Conservation (phyloP, 331 rosid species). For the Saraca asoca region DNA sequence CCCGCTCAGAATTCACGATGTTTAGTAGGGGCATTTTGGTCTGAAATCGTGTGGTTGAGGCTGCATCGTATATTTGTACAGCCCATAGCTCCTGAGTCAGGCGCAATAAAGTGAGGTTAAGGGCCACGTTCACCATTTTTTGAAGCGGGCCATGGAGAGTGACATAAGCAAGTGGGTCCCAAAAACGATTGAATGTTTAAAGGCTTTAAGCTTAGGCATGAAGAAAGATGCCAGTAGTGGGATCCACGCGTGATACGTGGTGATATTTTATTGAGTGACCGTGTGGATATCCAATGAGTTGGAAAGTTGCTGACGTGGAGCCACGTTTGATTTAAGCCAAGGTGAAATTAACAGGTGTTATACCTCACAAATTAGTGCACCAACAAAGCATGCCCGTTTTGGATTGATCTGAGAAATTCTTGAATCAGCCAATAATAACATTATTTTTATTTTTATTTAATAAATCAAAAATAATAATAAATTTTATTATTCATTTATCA, state of each 20-base stretch:
- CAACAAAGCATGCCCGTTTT: background rate
- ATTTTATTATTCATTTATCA: no score
- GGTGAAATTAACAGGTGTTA: constrained; percentile 1
- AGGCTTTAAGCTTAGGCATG: constrained; percentile 58
- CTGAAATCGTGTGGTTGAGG: background rate
- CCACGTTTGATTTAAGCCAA: constrained; percentile 14
- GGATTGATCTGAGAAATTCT: background rate
- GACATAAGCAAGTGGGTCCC: constrained; percentile 50
- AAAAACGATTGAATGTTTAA: constrained; percentile 38
- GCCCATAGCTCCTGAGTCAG: constrained; percentile 77
- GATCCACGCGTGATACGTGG: constrained; percentile 36
- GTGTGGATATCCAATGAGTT: constrained; percentile 38
- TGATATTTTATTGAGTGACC: background rate
- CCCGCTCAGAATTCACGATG: background rate
- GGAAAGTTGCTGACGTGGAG: constrained; percentile 32
- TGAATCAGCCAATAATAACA: no score
- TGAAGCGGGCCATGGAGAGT: constrained; percentile 7
- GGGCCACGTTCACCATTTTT: constrained; percentile 32
- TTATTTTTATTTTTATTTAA: no score
- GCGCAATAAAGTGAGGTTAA: constrained; percentile 52
- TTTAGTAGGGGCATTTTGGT: constrained; percentile 44
- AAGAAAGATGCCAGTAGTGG: constrained; percentile 48
- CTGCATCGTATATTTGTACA: constrained; percentile 8
- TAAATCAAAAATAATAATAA: no score
- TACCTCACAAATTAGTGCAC: background rate